These are phyloP conservation scores for Fusarium odoratissimum DNA, from an alignment of 2,329 filamentous ascomycete species.

Conservation along the genomic window DNA sequence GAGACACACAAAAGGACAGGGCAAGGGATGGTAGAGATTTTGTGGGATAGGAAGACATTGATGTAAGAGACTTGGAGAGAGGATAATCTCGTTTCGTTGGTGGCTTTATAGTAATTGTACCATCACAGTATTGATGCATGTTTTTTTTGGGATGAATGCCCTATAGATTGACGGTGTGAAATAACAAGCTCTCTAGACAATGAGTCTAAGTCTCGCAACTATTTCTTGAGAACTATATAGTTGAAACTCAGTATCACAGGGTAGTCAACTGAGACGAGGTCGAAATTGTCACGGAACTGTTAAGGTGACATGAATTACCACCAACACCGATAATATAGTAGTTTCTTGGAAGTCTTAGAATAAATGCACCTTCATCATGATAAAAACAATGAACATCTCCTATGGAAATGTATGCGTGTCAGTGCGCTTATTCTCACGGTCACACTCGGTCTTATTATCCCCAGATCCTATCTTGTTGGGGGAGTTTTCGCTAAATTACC, in stretches of 20 bases:
- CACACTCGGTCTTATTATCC: not conserved
- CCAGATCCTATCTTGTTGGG: not conserved
- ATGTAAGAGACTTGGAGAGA: slow-evolving; percentile 8
- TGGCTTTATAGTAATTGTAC: slow-evolving; percentile 28
- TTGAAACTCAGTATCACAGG: not conserved
- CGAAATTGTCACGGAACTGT: not conserved
- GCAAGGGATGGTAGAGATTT: slow-evolving; percentile 10
- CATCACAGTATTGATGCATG: slow-evolving; percentile 17
- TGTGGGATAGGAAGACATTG: not conserved
- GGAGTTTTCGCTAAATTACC: not conserved
- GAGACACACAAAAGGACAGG: slow-evolving; percentile 4
- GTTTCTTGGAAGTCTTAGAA: not conserved
- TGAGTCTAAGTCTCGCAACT: no score
- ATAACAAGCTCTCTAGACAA: not conserved
- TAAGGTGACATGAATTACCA: not conserved
- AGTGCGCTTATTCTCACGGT: not conserved
- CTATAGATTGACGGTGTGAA: not conserved
- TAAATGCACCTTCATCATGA: not conserved
- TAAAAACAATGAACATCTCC: no score
- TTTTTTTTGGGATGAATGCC: not conserved
- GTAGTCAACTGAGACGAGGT: not conserved
- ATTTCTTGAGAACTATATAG: no score
- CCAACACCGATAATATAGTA: not conserved
- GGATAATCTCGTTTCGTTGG: slow-evolving; percentile 5
- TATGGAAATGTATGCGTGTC: not conserved